Evolutionary conservation across 2,329 filamentous ascomycete species (phyloP), one percentile per base, ranked within the genome.

Genomic region (Aspergillus sp.): DNA sequence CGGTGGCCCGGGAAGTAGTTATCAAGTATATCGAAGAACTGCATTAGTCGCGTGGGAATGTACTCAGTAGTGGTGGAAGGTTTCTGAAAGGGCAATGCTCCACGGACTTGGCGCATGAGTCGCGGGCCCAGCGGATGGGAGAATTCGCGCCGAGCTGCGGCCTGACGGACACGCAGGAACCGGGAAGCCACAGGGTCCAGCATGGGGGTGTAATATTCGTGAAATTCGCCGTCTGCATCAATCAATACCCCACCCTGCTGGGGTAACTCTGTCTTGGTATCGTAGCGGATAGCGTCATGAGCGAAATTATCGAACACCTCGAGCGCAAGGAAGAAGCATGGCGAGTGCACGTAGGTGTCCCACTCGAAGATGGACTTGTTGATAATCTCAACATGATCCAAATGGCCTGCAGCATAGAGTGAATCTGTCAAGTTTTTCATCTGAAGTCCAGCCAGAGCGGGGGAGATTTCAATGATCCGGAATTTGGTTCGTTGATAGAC

Each of bases 291-390:
- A 58, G 88, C 85, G 77, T 99, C 95, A 79, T 99, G 96, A 37
- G 91, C 88, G 73, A 99, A 98, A 78, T 99, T 99, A 80, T 99
- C 95, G 70, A 97, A 96, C 64, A 99, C 95, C 77, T 99, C 95
- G 76, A 99, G 89, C 45, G 93, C 95, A 43, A 99, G 85, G 81
- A 99, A 98, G 82, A 96, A 99, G 79, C 95, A 98, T 0, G 93
- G 95, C 3, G 89, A 90, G 8, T 91, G 89, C n/a, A 97, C 90
- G 64, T 90, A 90, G 47, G 85, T 85, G 63, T 89, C 80, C 93
- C 95, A 99, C 74, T 96, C 91, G 71, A 99, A 98, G 71, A 99
- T 90, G 69, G 90, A 96, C 66, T 87, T 86, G 78, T 98, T 97
- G 76, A 98, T 88, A 72, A 99, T 96, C 68, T 96, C 90, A 56